phyloP scores from a whole-genome alignment of 805 yeast species.

The Monosporozyma servazzii region DNA sequence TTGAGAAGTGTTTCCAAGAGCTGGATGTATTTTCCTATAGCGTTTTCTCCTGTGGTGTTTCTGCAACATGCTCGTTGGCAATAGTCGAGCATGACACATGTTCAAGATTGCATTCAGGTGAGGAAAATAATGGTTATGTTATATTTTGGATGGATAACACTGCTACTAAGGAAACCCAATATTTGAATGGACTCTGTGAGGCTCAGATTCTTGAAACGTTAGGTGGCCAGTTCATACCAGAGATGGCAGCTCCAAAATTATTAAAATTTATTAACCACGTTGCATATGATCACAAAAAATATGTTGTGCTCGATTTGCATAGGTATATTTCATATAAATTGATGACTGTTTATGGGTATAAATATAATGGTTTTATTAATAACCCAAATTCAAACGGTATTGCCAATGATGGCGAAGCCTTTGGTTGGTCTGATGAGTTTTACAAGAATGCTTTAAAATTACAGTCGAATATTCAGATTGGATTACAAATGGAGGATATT shows the following conservation, averaged over 20 bases:
- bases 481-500: constrained; percentile 1
- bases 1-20: constrained; percentile 20
- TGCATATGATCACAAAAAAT: background rate
- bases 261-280: constrained; percentile 30
- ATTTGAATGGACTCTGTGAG: constrained; percentile 25
- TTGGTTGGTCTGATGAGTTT: constrained; percentile 39
- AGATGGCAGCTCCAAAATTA: constrained; percentile 50
- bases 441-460: constrained; percentile 16
- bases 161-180: constrained; percentile 29
- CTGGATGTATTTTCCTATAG: constrained; percentile 2
- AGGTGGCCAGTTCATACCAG: constrained; percentile 44
- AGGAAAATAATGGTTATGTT: constrained; percentile 32
- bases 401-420: constrained; percentile 50
- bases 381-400: constrained; percentile 16
- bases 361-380: background rate
- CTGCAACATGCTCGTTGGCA: constrained; percentile 56
- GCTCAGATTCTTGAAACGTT: constrained; percentile 16
- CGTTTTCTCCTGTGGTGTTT: constrained; percentile 31
- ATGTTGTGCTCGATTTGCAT: constrained; percentile 43
- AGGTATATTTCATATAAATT: constrained; percentile 33
- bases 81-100: background rate
- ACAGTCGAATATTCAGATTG: constrained; percentile 21
- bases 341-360: constrained; percentile 14
- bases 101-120: background rate
- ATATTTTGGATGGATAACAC: constrained; percentile 55